A percentile compares a stretch with the other conserved stretches of the same genome.
phyloP scores from a whole-genome alignment of 371 early-diverging fungal species.

The Circinella umbellata region DNA sequence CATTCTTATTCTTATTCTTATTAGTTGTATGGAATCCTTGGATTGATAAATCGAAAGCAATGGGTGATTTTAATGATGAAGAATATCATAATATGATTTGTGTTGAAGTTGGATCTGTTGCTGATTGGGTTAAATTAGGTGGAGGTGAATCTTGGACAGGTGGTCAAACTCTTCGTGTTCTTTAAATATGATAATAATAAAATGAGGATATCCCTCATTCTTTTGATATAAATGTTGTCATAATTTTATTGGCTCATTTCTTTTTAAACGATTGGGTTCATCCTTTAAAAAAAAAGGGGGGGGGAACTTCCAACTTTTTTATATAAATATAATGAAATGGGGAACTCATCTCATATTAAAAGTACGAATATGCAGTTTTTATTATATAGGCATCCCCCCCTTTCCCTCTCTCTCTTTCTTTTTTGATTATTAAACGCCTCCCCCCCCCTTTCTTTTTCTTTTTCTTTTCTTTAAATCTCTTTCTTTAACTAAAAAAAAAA shows the following conservation, averaged over 20 bases:
- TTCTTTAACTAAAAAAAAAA: neutral
- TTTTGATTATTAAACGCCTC: neutral
- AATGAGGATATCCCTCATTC: too few relatives aligned
- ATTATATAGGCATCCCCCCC: neutral
- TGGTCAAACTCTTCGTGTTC: constrained; percentile 71
- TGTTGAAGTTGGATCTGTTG: constrained; percentile 88
- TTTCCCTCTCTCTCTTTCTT: neutral
- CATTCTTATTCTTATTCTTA: neutral
- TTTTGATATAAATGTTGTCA: too few relatives aligned
- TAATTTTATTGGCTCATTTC: too few relatives aligned
- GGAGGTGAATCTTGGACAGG: constrained; percentile 75
- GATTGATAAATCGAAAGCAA: constrained; percentile 84
- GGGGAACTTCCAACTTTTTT: too few relatives aligned
- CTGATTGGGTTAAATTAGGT: constrained; percentile 69
- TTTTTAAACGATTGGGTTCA: too few relatives aligned
- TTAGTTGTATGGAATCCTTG: constrained; percentile 97
- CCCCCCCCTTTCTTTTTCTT: neutral
- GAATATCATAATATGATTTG: constrained; percentile 87
- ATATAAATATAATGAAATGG: too few relatives aligned
- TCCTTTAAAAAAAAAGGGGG: too few relatives aligned
- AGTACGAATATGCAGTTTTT: constrained; percentile 4
- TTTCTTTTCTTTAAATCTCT: neutral
- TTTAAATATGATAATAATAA: constrained; percentile 19
- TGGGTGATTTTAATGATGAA: constrained; percentile 89
- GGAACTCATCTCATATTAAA: neutral